These are phyloP conservation scores for Vitellaria paradoxa DNA, from an alignment of 179 eudicot genomes.

Conservation along the genomic window DNA sequence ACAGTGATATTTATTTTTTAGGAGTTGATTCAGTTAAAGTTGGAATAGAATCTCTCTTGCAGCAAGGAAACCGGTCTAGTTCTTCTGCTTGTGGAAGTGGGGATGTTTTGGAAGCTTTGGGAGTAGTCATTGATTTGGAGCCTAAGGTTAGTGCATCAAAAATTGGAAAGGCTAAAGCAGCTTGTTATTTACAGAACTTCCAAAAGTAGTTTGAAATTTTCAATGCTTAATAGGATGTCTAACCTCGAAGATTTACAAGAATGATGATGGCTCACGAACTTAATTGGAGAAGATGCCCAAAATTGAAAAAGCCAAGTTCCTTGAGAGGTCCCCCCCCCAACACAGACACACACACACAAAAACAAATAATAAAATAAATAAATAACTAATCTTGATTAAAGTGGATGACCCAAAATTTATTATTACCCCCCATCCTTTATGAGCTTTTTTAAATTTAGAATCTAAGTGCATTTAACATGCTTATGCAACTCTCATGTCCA, in stretches of 20 bases:
- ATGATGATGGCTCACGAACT: not conserved
- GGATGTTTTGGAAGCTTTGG: constrained; percentile 87
- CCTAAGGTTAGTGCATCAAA: constrained; percentile 63
- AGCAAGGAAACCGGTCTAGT: constrained; percentile 98
- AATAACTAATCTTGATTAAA: not conserved
- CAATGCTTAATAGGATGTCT: not conserved
- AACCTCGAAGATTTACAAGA: not conserved
- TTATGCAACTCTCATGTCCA: not conserved
- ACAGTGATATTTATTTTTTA: not conserved
- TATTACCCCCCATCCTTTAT: not conserved
- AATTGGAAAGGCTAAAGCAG: not conserved
- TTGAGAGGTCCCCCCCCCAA: not conserved
- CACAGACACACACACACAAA: no score
- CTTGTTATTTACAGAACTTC: not conserved
- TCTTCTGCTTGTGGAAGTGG: constrained; percentile 99
- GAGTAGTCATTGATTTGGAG: constrained; percentile 74
- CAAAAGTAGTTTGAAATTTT: not conserved
- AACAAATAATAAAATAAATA: no score
- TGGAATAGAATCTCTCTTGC: constrained; percentile 19
- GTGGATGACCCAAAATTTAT: not conserved
- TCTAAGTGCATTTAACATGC: not conserved
- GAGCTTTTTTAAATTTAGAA: not conserved
- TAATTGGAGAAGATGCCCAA: not conserved
- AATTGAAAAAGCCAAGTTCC: not conserved
- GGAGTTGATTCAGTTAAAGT: not conserved